A percentile compares a stretch with the other conserved stretches of the same genome.
Evolutionary conservation across 257 asterid species (phyloP).

Genomic region (Ajuga chamaepitys): DNA sequence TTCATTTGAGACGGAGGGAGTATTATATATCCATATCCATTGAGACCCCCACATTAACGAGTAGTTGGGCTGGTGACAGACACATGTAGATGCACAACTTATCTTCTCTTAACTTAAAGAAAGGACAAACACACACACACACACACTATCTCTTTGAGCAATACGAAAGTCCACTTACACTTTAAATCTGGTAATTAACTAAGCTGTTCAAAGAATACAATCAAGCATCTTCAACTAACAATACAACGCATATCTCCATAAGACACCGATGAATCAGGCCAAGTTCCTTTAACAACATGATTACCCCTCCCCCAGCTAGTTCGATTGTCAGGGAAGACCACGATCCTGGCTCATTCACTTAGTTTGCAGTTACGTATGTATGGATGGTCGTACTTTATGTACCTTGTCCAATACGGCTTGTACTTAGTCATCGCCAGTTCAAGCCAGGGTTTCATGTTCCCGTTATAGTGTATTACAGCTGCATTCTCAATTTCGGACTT

Average conservation of each 20-base stretch:
- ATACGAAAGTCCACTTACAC: slow-evolving; percentile 11
- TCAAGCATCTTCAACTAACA: slow-evolving; percentile 12
- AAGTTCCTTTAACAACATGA: slow-evolving; percentile 11
- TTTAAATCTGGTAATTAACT: slow-evolving; percentile 13
- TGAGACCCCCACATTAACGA: too few species aligned
- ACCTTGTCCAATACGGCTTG: slow-evolving; percentile 81
- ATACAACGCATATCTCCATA: slow-evolving; percentile 15
- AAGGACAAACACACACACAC: too few species aligned
- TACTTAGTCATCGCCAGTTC: slow-evolving; percentile 95
- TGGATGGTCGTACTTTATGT: slow-evolving; percentile 77
- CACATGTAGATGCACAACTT: too few species aligned
- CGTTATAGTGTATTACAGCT: slow-evolving; percentile 90
- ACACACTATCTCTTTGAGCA: too few species aligned
- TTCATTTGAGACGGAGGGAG: too few species aligned
- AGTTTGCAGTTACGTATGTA: slow-evolving; percentile 66
- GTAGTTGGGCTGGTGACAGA: too few species aligned
- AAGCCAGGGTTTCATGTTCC: slow-evolving; percentile 99
- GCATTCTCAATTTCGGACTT: slow-evolving; percentile 79
- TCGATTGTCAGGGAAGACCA: slow-evolving; percentile 3
- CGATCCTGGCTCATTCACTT: slow-evolving; percentile 38
- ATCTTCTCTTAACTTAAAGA: too few species aligned
- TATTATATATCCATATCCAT: too few species aligned
- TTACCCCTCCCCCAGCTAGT: slow-evolving; percentile 8
- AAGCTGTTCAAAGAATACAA: slow-evolving; percentile 27
- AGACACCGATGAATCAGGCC: slow-evolving; percentile 17